Base-by-base conservation (phyloP, 495 filamentous ascomycete genomes). In the Paragyromitra xinjiangensis region DNA sequence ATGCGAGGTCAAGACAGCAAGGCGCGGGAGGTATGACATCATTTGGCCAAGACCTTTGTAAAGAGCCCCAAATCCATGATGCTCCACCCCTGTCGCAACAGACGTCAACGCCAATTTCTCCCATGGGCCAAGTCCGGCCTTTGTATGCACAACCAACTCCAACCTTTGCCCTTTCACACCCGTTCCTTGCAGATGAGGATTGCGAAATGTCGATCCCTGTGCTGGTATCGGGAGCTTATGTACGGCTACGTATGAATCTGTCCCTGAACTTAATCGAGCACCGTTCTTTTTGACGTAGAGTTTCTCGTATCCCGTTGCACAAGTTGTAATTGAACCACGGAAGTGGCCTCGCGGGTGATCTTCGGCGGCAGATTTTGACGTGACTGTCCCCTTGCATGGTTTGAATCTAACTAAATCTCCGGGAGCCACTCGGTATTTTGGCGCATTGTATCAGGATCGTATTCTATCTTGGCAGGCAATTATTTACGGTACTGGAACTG, bases 101-200 rank as follows among this genome's bases (percentile, higher is more conserved):
- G 70, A 73, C 70, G 70, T 65, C 70, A 73, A 26, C 24, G 61
- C 61, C 61, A 64, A 64, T 62, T 44, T 11, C 37, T 29, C 42
- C 40, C 6, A 29, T 64, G 14, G 29, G 34, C 59, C 40, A 61
- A 61, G 44, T 75, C 56, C 44, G 29, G 51, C 24, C 50, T 56
- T 40, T 29, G 14, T 34, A 55, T 64, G 73, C 73, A 72, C 48
- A 58, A 71, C 67, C 62, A 65, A 71, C 73, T 71, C 65, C 73
- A 76, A 64, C 73, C 61, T 50, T 71, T 34, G n/a, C 55, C 11
- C 44, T n/a, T 39, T 56, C 9, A 48, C 29, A 11, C 50, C 19
- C 29, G 73, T 77, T 72, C 73, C 73, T 72, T 77, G 61, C 50
- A 77, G 73, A 50, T 53, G 45, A 22, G 29, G 12, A 53, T 71